Evolutionary conservation across 2,329 filamentous ascomycete genomes (phyloP).

Genomic region (Colletotrichum chlorophyti): DNA sequence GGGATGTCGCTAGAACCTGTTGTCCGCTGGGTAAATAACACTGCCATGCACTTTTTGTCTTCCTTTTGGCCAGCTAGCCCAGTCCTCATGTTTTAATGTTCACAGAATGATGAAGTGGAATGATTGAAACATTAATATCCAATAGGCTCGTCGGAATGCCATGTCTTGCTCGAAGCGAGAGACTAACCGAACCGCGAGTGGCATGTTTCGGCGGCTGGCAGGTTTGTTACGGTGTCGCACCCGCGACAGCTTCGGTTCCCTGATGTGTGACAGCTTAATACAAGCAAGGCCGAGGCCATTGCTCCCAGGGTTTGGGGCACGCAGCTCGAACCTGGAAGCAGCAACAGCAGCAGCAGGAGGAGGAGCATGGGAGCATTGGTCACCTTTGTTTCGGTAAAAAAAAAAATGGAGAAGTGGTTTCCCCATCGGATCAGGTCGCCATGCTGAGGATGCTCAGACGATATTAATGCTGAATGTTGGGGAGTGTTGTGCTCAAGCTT

Average conservation of each 20-base stretch:
- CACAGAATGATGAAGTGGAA: slow-evolving; percentile 22
- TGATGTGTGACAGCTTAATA: slow-evolving; percentile 13
- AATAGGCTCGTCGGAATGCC: slow-evolving; percentile 1
- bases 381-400: slow-evolving; percentile 6
- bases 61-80: no score
- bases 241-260: slow-evolving; percentile 19
- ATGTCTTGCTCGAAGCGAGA: slow-evolving; percentile 23
- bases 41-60: not conserved
- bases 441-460: not conserved
- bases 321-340: no score
- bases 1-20: not conserved
- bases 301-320: slow-evolving; percentile 2
- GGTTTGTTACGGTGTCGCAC: slow-evolving; percentile 17
- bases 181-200: slow-evolving; percentile 12
- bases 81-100: not conserved
- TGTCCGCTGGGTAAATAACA: no score
- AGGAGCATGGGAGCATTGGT: slow-evolving; percentile 24
- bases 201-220: slow-evolving; percentile 23
- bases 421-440: slow-evolving; percentile 12
- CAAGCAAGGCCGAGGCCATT: slow-evolving; percentile 5
- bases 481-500: slow-evolving; percentile 13
- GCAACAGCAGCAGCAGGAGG: no score
- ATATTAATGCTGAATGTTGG: slow-evolving; percentile 3
- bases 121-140: slow-evolving; percentile 10
- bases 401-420: slow-evolving; percentile 18